Conservation (phyloP, 805 yeast genomes). For the Wickerhamomyces rabaulensis region DNA sequence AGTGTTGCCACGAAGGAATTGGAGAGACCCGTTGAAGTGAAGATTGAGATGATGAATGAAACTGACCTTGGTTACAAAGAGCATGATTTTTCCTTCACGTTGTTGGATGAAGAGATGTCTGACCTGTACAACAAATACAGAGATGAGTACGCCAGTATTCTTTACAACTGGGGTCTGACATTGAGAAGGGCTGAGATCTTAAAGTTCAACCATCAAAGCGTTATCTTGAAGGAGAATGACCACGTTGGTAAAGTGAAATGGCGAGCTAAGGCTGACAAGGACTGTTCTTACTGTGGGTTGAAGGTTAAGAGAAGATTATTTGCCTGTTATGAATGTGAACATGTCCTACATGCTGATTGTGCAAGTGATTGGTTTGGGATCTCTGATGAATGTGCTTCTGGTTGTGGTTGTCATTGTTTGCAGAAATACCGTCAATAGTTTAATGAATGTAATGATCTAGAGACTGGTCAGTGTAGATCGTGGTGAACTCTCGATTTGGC, state of each 20-base stretch:
- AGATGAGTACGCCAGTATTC: slow-evolving; percentile 68
- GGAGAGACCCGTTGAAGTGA: slow-evolving; percentile 27
- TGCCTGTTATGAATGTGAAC: slow-evolving; percentile 71
- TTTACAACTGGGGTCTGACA: slow-evolving; percentile 80
- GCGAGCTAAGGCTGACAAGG: slow-evolving; percentile 27
- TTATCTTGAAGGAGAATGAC: slow-evolving; percentile 15
- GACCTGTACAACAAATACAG: slow-evolving; percentile 38
- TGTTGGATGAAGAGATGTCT: slow-evolving; percentile 24
- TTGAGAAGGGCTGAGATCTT: slow-evolving; percentile 73
- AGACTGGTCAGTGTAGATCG: background rate
- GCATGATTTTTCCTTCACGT: slow-evolving; percentile 31
- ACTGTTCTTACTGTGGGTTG: slow-evolving; percentile 65
- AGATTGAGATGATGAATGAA: slow-evolving; percentile 42
- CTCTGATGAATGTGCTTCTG: slow-evolving; percentile 64
- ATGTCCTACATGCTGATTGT: slow-evolving; percentile 72
- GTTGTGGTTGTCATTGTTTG: slow-evolving; percentile 78
- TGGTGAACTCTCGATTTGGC: too few species aligned
- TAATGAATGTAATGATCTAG: slow-evolving; percentile 3
- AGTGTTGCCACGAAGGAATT: slow-evolving; percentile 15
- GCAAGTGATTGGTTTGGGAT: slow-evolving; percentile 75
- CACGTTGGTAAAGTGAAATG: slow-evolving; percentile 23
- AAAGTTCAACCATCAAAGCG: slow-evolving; percentile 51
- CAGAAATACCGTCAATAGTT: slow-evolving; percentile 12
- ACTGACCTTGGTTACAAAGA: slow-evolving; percentile 31
- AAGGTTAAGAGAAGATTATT: slow-evolving; percentile 55